Percentiles rank a stretch among this genome's conserved stretches.
Conservation (phyloP, 1,284 basidiomycete genomes). For the Sporisorium graminicola region DNA sequence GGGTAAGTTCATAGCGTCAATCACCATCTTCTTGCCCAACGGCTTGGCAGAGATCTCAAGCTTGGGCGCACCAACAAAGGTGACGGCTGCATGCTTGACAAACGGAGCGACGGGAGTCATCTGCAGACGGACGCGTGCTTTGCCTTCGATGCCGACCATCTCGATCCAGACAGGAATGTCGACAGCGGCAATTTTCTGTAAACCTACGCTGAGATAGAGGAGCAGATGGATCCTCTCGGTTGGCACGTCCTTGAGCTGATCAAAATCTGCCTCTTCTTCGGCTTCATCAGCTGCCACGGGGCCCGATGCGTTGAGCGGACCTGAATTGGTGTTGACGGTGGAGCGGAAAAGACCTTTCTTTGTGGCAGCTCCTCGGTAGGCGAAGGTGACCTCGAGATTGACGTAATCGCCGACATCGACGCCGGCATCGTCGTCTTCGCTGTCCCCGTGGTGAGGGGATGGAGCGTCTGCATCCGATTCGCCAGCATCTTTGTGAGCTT, state of each 20-base stretch:
- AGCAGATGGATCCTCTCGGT: conserved; percentile 58
- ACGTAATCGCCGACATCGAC: conserved; percentile 61
- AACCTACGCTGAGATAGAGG: conserved; percentile 60
- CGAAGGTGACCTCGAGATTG: conserved; percentile 61
- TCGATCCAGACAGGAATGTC: conserved; percentile 65
- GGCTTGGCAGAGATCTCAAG: conserved; percentile 66
- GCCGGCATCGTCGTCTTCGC: conserved; percentile 22
- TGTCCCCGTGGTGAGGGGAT: conserved; percentile 5
- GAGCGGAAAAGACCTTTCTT: conserved; percentile 40
- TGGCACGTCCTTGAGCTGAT: conserved; percentile 33
- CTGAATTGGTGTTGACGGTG: conserved; percentile 21
- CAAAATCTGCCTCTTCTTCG: conserved; percentile 25
- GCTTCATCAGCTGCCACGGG: conserved; percentile 20
- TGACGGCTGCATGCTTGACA: conserved; percentile 63
- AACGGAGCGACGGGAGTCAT: conserved; percentile 62
- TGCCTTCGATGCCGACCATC: conserved; percentile 64
- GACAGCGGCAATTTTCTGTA: conserved; percentile 65
- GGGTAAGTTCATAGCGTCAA: conserved; percentile 67
- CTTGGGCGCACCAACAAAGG: conserved; percentile 58
- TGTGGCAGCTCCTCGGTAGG: conserved; percentile 50
- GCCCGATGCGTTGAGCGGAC: conserved; percentile 22
- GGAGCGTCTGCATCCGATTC: conserved; percentile 1
- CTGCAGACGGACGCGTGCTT: conserved; percentile 62
- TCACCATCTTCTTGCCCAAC: conserved; percentile 62
- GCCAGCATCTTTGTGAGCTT: conserved; percentile 38